Conservation (phyloP, 495 filamentous ascomycete genomes). For the Rostrohypoxylon terebratum region DNA sequence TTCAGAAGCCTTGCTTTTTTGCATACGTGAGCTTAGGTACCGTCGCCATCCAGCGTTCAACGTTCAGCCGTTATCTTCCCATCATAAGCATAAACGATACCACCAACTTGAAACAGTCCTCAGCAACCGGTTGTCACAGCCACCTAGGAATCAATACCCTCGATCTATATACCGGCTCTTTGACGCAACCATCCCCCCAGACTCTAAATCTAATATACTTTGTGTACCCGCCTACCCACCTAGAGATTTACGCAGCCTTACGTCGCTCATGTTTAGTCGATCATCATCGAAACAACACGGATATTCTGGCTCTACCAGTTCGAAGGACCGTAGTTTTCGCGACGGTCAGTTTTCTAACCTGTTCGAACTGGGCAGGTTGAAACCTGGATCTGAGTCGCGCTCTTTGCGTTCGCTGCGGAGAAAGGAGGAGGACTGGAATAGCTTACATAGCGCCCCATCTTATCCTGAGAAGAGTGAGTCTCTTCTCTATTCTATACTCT, state of each 20-base stretch:
- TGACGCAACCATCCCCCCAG: constrained; percentile 24
- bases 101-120: constrained; percentile 44
- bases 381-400: constrained; percentile 49
- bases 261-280: constrained; percentile 63
- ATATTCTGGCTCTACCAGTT: constrained; percentile 39
- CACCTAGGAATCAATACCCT: constrained; percentile 24
- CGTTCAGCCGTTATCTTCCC: constrained; percentile 18
- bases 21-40: constrained; percentile 18
- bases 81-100: constrained; percentile 39
- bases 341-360: constrained; percentile 54
- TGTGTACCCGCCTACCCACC: constrained; percentile 24
- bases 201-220: constrained; percentile 11
- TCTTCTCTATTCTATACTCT: not conserved
- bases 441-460: constrained; percentile 47
- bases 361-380: constrained; percentile 54
- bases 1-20: constrained; percentile 32
- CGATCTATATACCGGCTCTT: constrained; percentile 30
- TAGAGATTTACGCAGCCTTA: constrained; percentile 25
- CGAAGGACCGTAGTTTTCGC: constrained; percentile 53
- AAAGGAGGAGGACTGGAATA: constrained; percentile 51
- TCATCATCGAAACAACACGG: constrained; percentile 56
- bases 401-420: constrained; percentile 55
- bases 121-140: constrained; percentile 33
- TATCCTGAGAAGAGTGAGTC: constrained; percentile 61
- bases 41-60: constrained; percentile 8